Percentiles rank a stretch among this genome's conserved stretches.
These are phyloP conservation scores for Chlamydomonas schloesseri DNA, from an alignment of 139 green algal species.

Conservation along the genomic window DNA sequence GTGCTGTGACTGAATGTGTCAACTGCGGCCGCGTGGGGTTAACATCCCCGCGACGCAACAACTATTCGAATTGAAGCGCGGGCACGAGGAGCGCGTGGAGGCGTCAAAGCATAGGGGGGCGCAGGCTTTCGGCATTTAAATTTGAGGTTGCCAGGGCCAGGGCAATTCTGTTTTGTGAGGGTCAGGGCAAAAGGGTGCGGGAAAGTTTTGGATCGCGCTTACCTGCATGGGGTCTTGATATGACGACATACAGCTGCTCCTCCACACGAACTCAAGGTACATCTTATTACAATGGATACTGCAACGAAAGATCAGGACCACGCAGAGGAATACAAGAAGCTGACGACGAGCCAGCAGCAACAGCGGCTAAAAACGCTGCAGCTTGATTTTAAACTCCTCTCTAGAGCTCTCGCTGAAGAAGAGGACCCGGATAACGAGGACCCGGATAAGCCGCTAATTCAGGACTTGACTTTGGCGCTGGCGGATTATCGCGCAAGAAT, in stretches of 20 bases:
- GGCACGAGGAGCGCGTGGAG: slow-evolving; percentile 21
- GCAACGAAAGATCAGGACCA: slow-evolving; percentile 30
- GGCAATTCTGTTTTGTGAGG: slow-evolving; percentile 10
- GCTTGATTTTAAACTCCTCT: slow-evolving; percentile 21
- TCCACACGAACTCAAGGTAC: slow-evolving; percentile 24
- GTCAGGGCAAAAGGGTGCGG: neutral
- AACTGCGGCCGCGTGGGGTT: slow-evolving; percentile 18
- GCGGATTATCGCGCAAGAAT: neutral
- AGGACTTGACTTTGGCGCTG: neutral
- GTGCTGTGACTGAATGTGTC: slow-evolving; percentile 19
- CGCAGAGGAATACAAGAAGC: slow-evolving; percentile 32
- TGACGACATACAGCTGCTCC: slow-evolving; percentile 29
- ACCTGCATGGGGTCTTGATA: slow-evolving; percentile 19
- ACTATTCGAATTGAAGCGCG: slow-evolving; percentile 24
- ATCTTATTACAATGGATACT: slow-evolving; percentile 30
- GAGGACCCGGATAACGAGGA: neutral
- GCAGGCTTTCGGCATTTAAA: slow-evolving; percentile 28
- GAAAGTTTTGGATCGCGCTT: slow-evolving; percentile 26
- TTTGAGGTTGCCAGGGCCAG: slow-evolving; percentile 17
- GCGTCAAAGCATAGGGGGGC: slow-evolving; percentile 17
- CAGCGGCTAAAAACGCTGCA: slow-evolving; percentile 26
- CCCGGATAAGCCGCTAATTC: slow-evolving; percentile 14
- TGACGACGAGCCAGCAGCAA: slow-evolving; percentile 36
- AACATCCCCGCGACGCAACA: slow-evolving; percentile 25
- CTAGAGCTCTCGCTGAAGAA: slow-evolving; percentile 5